These are phyloP conservation scores for Gnomoniopsis smithogilvyi DNA, from an alignment of 2,329 filamentous ascomycete species.

Conservation along the genomic window DNA sequence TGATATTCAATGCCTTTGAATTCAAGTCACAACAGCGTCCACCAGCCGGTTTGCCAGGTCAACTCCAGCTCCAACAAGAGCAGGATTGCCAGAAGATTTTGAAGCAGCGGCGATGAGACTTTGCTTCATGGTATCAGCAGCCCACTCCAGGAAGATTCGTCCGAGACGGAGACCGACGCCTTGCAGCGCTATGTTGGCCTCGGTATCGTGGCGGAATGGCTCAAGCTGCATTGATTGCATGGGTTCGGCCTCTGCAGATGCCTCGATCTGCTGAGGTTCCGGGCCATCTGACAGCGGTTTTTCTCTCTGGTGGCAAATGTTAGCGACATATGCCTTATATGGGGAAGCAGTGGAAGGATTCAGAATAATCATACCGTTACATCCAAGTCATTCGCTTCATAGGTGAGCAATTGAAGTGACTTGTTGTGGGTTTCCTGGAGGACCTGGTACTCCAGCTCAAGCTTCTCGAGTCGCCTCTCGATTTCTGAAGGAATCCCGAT, in stretches of 20 bases:
- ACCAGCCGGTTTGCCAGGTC: not conserved
- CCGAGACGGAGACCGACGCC: conserved; percentile 14
- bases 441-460: conserved; percentile 12
- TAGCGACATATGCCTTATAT: not conserved
- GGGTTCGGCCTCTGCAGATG: not conserved
- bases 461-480: conserved; percentile 14
- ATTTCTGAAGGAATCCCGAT: not conserved
- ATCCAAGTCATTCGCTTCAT: not conserved
- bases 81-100: not conserved
- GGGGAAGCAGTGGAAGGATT: not conserved
- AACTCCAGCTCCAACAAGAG: not conserved
- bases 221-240: not conserved
- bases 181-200: not conserved
- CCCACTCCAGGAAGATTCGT: conserved; percentile 14
- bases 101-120: conserved; percentile 3
- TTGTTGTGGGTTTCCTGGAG: conserved; percentile 10
- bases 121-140: conserved; percentile 17
- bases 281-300: not conserved
- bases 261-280: not conserved
- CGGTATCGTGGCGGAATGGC: not conserved
- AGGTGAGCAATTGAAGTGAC: conserved; percentile 2
- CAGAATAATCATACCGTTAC: not conserved
- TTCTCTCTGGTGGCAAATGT: not conserved
- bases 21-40: conserved; percentile 1
- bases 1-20: too few relatives aligned